Evolutionary conservation across 768 basidiomycete species (phyloP).

Genomic region (Boletus speciosus): DNA sequence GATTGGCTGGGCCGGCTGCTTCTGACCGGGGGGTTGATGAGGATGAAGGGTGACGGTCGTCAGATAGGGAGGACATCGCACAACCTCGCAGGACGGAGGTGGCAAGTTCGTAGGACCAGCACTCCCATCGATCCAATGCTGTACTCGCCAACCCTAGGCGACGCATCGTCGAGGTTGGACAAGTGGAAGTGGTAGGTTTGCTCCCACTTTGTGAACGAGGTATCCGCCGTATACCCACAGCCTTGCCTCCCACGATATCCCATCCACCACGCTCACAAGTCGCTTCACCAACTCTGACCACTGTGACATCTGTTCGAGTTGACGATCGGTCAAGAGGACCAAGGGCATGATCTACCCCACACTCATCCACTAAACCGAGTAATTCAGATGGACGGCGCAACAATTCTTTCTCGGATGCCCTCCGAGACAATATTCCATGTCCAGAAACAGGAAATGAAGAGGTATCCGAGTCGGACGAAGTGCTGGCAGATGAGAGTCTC

Average conservation of each 20-base stretch:
- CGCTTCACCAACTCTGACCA: constrained; percentile 52
- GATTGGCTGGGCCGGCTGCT: background rate
- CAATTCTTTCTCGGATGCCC: constrained; percentile 66
- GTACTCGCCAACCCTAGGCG: constrained; percentile 52
- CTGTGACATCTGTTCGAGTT: constrained; percentile 46
- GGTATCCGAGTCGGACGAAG: constrained; percentile 39
- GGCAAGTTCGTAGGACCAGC: constrained; percentile 72
- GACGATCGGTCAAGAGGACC: constrained; percentile 37
- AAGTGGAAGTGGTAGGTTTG: constrained; percentile 19
- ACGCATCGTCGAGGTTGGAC: constrained; percentile 11
- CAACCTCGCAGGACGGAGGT: constrained; percentile 47
- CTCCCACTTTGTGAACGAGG: constrained; percentile 41
- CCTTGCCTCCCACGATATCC: constrained; percentile 55
- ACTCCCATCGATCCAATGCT: constrained; percentile 77
- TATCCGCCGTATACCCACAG: constrained; percentile 70
- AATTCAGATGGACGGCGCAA: constrained; percentile 48
- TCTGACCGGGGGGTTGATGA: background rate
- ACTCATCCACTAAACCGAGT: constrained; percentile 37
- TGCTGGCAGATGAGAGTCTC: constrained; percentile 42
- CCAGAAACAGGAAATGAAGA: constrained; percentile 74
- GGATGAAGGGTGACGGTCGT: constrained; percentile 12
- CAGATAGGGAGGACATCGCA: constrained; percentile 45
- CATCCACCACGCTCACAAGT: constrained; percentile 76
- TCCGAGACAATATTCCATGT: constrained; percentile 73
- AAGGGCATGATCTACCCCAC: constrained; percentile 24